Evolutionary conservation across 768 basidiomycete species (phyloP), one percentile per base, ranked within the genome.

Genomic region (Boletus tylopilopsis): DNA sequence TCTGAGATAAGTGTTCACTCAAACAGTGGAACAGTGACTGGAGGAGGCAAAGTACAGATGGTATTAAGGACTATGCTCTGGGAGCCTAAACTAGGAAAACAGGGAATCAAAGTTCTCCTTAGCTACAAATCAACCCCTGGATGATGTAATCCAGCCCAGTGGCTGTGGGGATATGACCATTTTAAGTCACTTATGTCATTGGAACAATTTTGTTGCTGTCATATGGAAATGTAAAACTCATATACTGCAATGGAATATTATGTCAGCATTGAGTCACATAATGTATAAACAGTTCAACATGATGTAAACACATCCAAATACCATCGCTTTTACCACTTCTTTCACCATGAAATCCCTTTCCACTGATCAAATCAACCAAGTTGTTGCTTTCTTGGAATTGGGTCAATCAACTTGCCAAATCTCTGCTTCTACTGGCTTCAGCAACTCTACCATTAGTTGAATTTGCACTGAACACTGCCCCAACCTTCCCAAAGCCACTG

Each of bases 291-390:
- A 24, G 12, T 38, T 38, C 37, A 38, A 38, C 22, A 38, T 38
- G 22, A 38, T 38, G 22, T 24, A 38, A 38, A 38, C 37, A 38
- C 8, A 23, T 24, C 36, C 4, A 37, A 37, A 37, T 11, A 37
- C 10, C 8, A 21, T 21, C 19, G 4, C 36, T 37, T 37, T 24
- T 38, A 3, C 21, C 40, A 34, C 47, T 22, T 6, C n/a, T 16
- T 18, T 11, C 15, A 42, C 13, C 25, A 49, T 49, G 25, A 49
- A 49, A 43, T 32, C n/a, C n/a, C n/a, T n/a, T n/a, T n/a, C n/a
- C n/a, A n/a, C n/a, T n/a, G n/a, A n/a, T n/a, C n/a, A n/a, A 34
- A 41, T 15, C 13, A 42, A 42, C 7, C 33, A 49, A 29, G 29
- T 49, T 16, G 9, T 49, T 34, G 2, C 16, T 32, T 18, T 45